Base-by-base conservation (phyloP, 352 stramenopile genomes). In the Nothophytophthora sp. region DNA sequence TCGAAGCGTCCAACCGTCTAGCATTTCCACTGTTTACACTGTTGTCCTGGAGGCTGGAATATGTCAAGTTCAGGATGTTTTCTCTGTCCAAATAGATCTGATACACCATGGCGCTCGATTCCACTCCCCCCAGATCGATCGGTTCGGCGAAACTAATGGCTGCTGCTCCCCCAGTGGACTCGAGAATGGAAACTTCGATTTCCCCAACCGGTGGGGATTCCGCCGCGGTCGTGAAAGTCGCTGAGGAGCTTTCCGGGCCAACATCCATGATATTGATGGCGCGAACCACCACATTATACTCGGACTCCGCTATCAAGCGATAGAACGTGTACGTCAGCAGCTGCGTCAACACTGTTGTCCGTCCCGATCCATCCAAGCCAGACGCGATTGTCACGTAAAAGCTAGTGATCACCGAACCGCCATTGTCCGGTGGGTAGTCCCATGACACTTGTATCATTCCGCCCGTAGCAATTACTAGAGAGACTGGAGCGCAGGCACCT, bases 141-240 rank as follows among this genome's bases (percentile, higher is more conserved):
- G 80, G 80, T 9, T 82, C 70, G n/a, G 72, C 67, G 49, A 90
- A 86, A 2, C 43, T 47, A 22, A 90, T 70, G 16, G 50, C 10
- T 4, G 66, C 70, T 20, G 74, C 80, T 5, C 80, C 80, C 9
- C 80, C 76, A 0, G 70, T 88, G 0, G 60, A 61, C 16, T 29
- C 36, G 5, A 57, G 13, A 2, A 79, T 34, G 19, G 18, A 53
- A 10, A 85, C 65, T 0, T 45, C 24, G 11, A 85, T 77, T 3
- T 39, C 7, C 0, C 74, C 71, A 5, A 44, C 22, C 0, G 80
- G 73, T 10, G 65, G 39, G 6, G 76, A 67, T 6, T 49, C 67
- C 2, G 34, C 11, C 1, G 38, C 61, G 1, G 80, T 87, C 7
- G 37, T 57, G 25, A 85, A 66, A 0, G 45, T 70, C 13, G 29